These are phyloP conservation scores for Yamadazyma aaseri DNA, from an alignment of 1,139 yeast species.

Conservation along the genomic window DNA sequence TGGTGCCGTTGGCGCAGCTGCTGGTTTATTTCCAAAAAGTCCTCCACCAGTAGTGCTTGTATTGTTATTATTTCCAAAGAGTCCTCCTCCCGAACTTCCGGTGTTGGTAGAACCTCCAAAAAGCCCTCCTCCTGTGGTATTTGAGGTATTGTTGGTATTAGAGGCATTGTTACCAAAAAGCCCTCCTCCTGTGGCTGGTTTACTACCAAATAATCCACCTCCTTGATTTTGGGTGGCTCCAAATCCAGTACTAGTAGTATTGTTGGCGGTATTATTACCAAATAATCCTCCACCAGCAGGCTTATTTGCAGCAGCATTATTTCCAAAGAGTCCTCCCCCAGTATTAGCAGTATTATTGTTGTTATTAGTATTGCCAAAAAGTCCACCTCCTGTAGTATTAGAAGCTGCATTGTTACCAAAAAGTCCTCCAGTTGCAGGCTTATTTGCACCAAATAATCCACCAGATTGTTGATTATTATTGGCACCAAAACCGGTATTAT, in stretches of 20 bases:
- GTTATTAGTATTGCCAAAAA: conserved; percentile 12
- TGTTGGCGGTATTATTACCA: conserved; percentile 16
- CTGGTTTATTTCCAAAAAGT: conserved; percentile 32
- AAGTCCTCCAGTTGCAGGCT: conserved; percentile 25
- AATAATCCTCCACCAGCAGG: conserved; percentile 21
- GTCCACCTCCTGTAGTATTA: conserved; percentile 15
- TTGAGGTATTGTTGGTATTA: conserved; percentile 9
- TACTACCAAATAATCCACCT: conserved; percentile 26
- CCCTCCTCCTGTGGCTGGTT: conserved; percentile 13
- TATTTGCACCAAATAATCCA: conserved; percentile 11
- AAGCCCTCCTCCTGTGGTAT: conserved; percentile 13
- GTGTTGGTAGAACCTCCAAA: conserved; percentile 19
- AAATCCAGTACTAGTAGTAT: conserved; percentile 15
- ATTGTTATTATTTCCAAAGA: conserved; percentile 16
- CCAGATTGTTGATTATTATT: conserved; percentile 17
- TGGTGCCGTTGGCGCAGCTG: too few relatives aligned
- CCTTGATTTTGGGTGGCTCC: conserved; percentile 19
- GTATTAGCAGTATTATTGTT: conserved; percentile 7
- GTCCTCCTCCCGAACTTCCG: conserved; percentile 19
- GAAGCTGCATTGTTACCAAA: conserved; percentile 19
- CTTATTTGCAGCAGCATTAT: conserved; percentile 14
- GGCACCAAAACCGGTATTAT: conserved; percentile 12
- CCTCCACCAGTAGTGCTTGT: conserved; percentile 12
- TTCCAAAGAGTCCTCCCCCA: conserved; percentile 21
- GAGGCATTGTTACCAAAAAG: conserved; percentile 25